A percentile compares a stretch with the other conserved stretches of the same genome.
These are phyloP conservation scores for Russula sp. DNA, from an alignment of 768 basidiomycete genomes.

Conservation along the genomic window DNA sequence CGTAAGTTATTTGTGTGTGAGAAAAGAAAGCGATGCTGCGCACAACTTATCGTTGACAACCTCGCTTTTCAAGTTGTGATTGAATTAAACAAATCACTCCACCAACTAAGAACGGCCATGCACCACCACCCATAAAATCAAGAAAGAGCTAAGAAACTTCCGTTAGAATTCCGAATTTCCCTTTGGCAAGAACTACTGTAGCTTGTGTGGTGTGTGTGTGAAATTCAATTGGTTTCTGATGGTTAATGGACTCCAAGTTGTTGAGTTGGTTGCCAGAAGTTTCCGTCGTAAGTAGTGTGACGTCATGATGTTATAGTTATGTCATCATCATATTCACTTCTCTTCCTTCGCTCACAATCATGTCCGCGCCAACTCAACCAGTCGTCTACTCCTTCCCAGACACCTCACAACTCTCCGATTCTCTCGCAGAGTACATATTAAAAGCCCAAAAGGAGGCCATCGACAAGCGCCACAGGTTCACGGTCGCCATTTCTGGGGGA, in stretches of 20 bases:
- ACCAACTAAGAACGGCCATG: slow-evolving; percentile 83
- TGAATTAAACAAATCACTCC: slow-evolving; percentile 54
- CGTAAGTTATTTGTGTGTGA: too few species aligned
- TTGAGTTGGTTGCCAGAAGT: too few species aligned
- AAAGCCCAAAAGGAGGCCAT: slow-evolving; percentile 89
- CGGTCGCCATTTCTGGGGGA: slow-evolving; percentile 91
- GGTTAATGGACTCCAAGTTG: too few species aligned
- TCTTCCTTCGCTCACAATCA: not conserved
- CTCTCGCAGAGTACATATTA: slow-evolving; percentile 78
- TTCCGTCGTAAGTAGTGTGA: not conserved
- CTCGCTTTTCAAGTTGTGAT: too few species aligned
- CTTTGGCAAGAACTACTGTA: too few species aligned
- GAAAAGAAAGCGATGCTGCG: too few species aligned
- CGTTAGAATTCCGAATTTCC: too few species aligned
- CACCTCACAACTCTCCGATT: slow-evolving; percentile 51
- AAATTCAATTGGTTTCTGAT: too few species aligned
- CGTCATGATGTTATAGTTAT: slow-evolving; percentile 13
- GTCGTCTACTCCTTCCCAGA: slow-evolving; percentile 69
- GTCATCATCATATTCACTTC: not conserved
- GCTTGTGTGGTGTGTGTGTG: too few species aligned
- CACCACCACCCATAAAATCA: slow-evolving; percentile 81
- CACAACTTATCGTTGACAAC: too few species aligned
- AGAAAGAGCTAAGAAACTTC: slow-evolving; percentile 84
- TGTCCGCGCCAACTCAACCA: slow-evolving; percentile 34
- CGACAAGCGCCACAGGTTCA: slow-evolving; percentile 85